Evolutionary conservation across 1,284 basidiomycete species (phyloP).

Genomic region (Rhodotorula glutinis): DNA sequence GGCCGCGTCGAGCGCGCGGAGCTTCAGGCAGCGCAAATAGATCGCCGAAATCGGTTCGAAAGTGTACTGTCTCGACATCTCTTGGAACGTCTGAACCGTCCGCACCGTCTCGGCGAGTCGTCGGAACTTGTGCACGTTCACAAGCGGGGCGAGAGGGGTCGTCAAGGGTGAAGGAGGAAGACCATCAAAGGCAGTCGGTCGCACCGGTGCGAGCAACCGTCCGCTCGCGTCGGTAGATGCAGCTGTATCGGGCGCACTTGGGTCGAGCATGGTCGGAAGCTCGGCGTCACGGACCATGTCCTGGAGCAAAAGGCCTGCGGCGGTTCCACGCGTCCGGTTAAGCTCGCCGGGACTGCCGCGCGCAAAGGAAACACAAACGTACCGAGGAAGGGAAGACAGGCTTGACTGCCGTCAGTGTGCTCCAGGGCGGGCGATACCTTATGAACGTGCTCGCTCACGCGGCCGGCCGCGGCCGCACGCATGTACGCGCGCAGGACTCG

Average conservation of each 20-base stretch:
- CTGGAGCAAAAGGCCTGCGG: slow-evolving; percentile 66
- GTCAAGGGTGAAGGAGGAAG: slow-evolving; percentile 59
- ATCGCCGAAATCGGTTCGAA: slow-evolving; percentile 67
- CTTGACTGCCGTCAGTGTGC: not conserved
- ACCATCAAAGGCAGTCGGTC: slow-evolving; percentile 13
- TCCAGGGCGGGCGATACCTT: too few relatives aligned
- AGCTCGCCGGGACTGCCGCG: too few relatives aligned
- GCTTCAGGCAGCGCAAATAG: slow-evolving; percentile 68
- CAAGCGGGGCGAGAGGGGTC: slow-evolving; percentile 68
- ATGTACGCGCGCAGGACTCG: slow-evolving; percentile 62
- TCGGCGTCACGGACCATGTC: slow-evolving; percentile 64
- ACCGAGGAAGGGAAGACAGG: slow-evolving; percentile 77
- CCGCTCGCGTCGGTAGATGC: slow-evolving; percentile 64
- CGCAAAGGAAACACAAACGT: slow-evolving; percentile 39
- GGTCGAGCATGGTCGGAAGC: slow-evolving; percentile 76
- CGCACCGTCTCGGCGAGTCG: slow-evolving; percentile 72
- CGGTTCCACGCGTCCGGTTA: not conserved
- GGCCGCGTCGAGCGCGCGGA: slow-evolving; percentile 45
- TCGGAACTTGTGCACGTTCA: slow-evolving; percentile 83
- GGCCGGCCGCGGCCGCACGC: slow-evolving; percentile 61
- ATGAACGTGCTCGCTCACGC: not conserved
- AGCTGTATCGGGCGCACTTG: slow-evolving; percentile 51
- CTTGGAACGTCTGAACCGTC: slow-evolving; percentile 71
- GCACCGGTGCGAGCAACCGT: slow-evolving; percentile 47
- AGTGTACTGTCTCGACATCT: slow-evolving; percentile 65